phyloP scores from a whole-genome alignment of 805 yeast genomes.

The Blastobotrys peoriensis region DNA sequence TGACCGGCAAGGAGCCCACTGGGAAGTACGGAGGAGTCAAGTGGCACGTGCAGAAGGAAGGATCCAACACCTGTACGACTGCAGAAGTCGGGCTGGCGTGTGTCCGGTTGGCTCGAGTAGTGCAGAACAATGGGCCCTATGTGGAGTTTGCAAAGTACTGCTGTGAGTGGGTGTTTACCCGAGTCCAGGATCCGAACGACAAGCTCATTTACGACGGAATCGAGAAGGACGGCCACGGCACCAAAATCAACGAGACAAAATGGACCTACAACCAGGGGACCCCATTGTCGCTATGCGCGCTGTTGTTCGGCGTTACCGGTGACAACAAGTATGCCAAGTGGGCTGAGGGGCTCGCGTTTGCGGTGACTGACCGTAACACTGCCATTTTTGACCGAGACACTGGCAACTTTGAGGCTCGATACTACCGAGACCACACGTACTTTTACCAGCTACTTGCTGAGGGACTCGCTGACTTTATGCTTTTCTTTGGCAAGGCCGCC shows the following conservation, averaged over 20 bases:
- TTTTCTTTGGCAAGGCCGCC: constrained; percentile 40
- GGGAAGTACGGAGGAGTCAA: constrained; percentile 54
- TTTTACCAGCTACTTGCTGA: constrained; percentile 60
- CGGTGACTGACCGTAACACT: constrained; percentile 51
- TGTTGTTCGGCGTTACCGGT: constrained; percentile 45
- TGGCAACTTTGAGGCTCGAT: constrained; percentile 42
- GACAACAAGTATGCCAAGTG: constrained; percentile 43
- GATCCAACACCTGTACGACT: constrained; percentile 60
- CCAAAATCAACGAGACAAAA: constrained; percentile 44
- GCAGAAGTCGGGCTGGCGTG: constrained; percentile 62
- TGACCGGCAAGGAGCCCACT: constrained; percentile 54
- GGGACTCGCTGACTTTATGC: constrained; percentile 60
- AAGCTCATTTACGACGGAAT: constrained; percentile 58
- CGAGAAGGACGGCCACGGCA: constrained; percentile 35
- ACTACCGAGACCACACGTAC: constrained; percentile 59
- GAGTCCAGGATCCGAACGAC: constrained; percentile 48
- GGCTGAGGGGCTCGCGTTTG: constrained; percentile 39
- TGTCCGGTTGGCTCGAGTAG: constrained; percentile 48
- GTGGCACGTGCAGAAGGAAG: constrained; percentile 60
- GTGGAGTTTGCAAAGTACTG: constrained; percentile 55
- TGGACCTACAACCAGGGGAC: constrained; percentile 68
- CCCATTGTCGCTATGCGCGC: constrained; percentile 49
- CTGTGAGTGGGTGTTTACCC: constrained; percentile 50
- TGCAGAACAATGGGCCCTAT: constrained; percentile 41
- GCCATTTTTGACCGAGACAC: constrained; percentile 62